Conservation (phyloP, 768 basidiomycete species). For the Leucocoprinus sp. region DNA sequence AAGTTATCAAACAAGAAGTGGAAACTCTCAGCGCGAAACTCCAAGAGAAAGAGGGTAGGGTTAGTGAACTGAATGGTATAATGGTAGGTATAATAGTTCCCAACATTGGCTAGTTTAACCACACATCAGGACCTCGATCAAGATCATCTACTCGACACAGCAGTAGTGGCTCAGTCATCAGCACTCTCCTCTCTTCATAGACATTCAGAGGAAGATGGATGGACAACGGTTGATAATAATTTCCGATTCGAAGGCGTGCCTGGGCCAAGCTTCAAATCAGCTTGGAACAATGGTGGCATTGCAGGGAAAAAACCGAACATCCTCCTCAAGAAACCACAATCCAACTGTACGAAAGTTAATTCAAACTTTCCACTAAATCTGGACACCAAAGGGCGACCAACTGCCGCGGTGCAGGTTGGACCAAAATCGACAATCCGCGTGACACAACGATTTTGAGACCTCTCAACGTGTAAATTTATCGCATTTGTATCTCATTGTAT, state of each 20-base stretch:
- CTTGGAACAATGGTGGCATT: slow-evolving; percentile 24
- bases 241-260: slow-evolving; percentile 34
- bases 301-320: slow-evolving; percentile 11
- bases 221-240: slow-evolving; percentile 14
- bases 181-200: slow-evolving; percentile 3
- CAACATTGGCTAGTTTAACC: not conserved
- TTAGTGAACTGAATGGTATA: not conserved
- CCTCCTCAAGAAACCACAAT: slow-evolving; percentile 18
- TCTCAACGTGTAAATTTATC: not conserved
- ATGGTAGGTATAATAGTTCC: slow-evolving; percentile 2
- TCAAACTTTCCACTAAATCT: slow-evolving; percentile 26
- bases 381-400: slow-evolving; percentile 29
- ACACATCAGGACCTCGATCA: slow-evolving; percentile 1
- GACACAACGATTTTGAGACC: slow-evolving; percentile 9
- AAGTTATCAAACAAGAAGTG: slow-evolving; percentile 18
- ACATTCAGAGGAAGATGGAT: slow-evolving; percentile 2
- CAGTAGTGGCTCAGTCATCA: slow-evolving; percentile 2
- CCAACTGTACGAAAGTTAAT: slow-evolving; percentile 10
- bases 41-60: slow-evolving; percentile 1
- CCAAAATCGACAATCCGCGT: slow-evolving; percentile 23
- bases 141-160: not conserved
- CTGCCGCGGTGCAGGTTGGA: slow-evolving; percentile 29
- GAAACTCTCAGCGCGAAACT: slow-evolving; percentile 17
- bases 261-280: slow-evolving; percentile 28
- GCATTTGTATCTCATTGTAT: slow-evolving; percentile 1